Evolutionary conservation across 208 protist genomes (phyloP), one percentile per base, ranked within the genome.

Genomic region (Crithidia brevicula): DNA sequence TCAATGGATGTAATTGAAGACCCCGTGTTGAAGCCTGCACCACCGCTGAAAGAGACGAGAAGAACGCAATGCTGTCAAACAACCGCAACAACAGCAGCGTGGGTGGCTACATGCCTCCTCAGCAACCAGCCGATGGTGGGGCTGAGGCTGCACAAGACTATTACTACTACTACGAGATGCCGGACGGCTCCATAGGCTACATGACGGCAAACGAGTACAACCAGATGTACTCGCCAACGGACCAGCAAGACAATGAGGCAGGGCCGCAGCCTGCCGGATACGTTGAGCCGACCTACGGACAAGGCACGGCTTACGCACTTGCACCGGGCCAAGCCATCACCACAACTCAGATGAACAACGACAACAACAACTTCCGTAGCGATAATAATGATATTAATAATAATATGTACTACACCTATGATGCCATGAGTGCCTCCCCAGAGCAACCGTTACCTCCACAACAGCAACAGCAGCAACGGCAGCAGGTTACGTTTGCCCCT

Each of bases 121-220:
- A 51, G 53, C 33, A 66, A 10, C 9, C 5, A 4, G 4, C 18
- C 2, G 52, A 38, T 1, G 52, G 18, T 2, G 45, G 2, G 1
- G 56, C 15, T 28, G 67, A 4, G 30, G 43, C 22, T 15, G 30
- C n/a, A 2, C 23, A 63, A 5, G 56, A 68, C 8, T 68, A 72
- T 28, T 72, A 73, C 58, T 77, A 77, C 52, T 72, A 72, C 46
- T 72, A 66, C 54, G 50, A 67, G 22, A 71, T 77, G 60, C 69
- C 68, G 7, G 74, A 76, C 50, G 68, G 74, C 1, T 45, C 67
- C 25, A 50, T 61, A 3, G 58, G 74, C 40, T 75, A 76, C 47
- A 60, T 67, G n/a, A 33, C 40, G 3, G 50, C 51, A 1, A 38
- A 47, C 22, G 58, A 64, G 43, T 40, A 61, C 45, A 60, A 71